Conservation (phyloP, 2,329 filamentous ascomycete genomes). For the Paradendryphiella salina region DNA sequence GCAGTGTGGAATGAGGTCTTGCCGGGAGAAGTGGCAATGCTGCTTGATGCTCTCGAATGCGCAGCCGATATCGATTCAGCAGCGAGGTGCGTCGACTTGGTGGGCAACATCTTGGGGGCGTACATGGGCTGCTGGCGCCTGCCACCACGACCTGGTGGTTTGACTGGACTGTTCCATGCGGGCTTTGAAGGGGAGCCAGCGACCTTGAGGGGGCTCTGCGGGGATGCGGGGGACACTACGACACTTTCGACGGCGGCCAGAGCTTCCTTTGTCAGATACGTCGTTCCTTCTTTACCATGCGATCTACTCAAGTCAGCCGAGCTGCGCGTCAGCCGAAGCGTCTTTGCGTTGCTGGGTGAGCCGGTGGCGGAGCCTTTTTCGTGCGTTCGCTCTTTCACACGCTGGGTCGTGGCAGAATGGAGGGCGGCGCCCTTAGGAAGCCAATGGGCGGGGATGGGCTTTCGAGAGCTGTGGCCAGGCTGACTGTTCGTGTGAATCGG, state of each 20-base stretch:
- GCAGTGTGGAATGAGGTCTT: slow-evolving; percentile 28
- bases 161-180: slow-evolving; percentile 21
- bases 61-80: neutral
- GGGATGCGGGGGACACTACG: slow-evolving; percentile 15
- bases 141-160: slow-evolving; percentile 19
- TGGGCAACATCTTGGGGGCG: slow-evolving; percentile 26
- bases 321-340: slow-evolving; percentile 23
- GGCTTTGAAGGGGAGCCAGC: slow-evolving; percentile 25
- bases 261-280: slow-evolving; percentile 38
- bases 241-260: slow-evolving; percentile 27
- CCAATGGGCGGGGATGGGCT: slow-evolving; percentile 37
- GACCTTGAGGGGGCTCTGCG: slow-evolving; percentile 17
- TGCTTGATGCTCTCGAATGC: slow-evolving; percentile 22
- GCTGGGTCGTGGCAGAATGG: slow-evolving; percentile 27
- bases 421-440: slow-evolving; percentile 18
- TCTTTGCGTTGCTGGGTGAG: slow-evolving; percentile 20
- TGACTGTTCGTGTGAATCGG: neutral
- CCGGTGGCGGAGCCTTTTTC: slow-evolving; percentile 20
- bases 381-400: slow-evolving; percentile 26
- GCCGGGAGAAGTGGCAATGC: slow-evolving; percentile 25
- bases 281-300: slow-evolving; percentile 16
- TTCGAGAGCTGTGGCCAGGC: slow-evolving; percentile 25
- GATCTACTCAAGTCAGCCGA: slow-evolving; percentile 19
- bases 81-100: slow-evolving; percentile 7
- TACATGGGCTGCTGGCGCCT: slow-evolving; percentile 14